These are phyloP conservation scores for Trichoderma sp. DNA, from an alignment of 2,329 filamentous ascomycete species.

Conservation along the genomic window DNA sequence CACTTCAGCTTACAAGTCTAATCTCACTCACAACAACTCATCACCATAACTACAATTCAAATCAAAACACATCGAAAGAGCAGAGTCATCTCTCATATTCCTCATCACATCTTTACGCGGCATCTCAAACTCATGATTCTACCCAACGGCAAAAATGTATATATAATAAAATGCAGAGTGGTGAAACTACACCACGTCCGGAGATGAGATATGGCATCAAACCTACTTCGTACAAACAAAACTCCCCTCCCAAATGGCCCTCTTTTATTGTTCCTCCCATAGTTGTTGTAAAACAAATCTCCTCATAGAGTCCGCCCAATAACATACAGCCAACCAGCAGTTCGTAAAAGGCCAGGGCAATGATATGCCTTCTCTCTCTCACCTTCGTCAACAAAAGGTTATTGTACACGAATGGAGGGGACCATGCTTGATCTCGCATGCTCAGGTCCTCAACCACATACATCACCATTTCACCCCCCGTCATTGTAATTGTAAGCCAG, in stretches of 20 bases:
- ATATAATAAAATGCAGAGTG: not conserved
- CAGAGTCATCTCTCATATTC: not conserved
- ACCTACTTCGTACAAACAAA: not conserved
- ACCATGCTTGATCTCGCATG: conserved; percentile 18
- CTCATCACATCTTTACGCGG: not conserved
- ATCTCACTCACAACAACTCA: not conserved
- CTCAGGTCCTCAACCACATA: not conserved
- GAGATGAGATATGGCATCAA: conserved; percentile 18
- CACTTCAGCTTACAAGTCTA: not conserved
- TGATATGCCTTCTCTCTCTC: not conserved
- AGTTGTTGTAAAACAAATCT: not conserved
- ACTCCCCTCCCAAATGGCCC: not conserved
- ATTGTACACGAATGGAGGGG: conserved; percentile 14
- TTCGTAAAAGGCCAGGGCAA: not conserved
- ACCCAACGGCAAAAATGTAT: not conserved
- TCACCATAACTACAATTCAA: no score
- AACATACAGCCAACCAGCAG: not conserved
- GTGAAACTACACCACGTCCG: conserved; percentile 21
- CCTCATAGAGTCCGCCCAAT: not conserved
- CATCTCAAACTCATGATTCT: not conserved
- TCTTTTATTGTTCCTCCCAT: not conserved
- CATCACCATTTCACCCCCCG: not conserved
- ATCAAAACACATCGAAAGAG: not conserved
- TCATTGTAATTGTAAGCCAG: conserved; percentile 11
- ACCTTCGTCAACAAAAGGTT: not conserved